Conservation (phyloP, 352 stramenopile genomes). For the Phytopythium litorale region DNA sequence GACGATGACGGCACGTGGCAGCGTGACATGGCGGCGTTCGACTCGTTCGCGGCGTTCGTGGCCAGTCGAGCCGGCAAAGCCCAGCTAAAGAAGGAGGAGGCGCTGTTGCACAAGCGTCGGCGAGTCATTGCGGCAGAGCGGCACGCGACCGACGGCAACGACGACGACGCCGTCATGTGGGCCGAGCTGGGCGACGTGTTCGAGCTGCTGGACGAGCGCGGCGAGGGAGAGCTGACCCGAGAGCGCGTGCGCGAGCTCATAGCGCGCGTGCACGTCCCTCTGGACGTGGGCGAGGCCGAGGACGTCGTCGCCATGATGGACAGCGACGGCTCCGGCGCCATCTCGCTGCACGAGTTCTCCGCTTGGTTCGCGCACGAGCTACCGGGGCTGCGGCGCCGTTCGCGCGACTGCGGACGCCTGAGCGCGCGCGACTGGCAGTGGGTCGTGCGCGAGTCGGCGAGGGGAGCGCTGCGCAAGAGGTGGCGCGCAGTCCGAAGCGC, state of each 20-base stretch:
- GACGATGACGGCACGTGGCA: slow-evolving; percentile 20
- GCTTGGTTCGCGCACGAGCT: slow-evolving; percentile 68
- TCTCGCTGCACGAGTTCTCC: slow-evolving; percentile 67
- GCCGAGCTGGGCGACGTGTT: slow-evolving; percentile 59
- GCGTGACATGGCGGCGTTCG: slow-evolving; percentile 53
- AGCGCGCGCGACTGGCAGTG: slow-evolving; percentile 52
- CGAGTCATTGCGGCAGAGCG: slow-evolving; percentile 3
- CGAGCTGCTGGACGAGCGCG: slow-evolving; percentile 57
- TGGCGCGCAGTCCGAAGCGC: slow-evolving; percentile 37
- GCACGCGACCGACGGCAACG: background rate
- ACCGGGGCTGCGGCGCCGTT: slow-evolving; percentile 39
- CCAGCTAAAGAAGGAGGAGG: slow-evolving; percentile 50
- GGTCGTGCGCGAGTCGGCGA: slow-evolving; percentile 54
- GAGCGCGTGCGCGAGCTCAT: slow-evolving; percentile 48
- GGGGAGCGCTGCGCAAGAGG: slow-evolving; percentile 40
- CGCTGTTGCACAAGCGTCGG: slow-evolving; percentile 30
- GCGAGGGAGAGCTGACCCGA: slow-evolving; percentile 41
- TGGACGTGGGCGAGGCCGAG: slow-evolving; percentile 41
- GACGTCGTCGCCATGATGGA: slow-evolving; percentile 85
- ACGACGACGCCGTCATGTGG: slow-evolving; percentile 3
- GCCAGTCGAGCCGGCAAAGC: slow-evolving; percentile 39
- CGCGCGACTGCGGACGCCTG: slow-evolving; percentile 51
- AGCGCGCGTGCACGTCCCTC: slow-evolving; percentile 47
- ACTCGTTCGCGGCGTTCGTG: slow-evolving; percentile 52
- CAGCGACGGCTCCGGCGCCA: slow-evolving; percentile 53